Evolutionary conservation across 768 basidiomycete species (phyloP).

Genomic region (Sarcodon sp.): DNA sequence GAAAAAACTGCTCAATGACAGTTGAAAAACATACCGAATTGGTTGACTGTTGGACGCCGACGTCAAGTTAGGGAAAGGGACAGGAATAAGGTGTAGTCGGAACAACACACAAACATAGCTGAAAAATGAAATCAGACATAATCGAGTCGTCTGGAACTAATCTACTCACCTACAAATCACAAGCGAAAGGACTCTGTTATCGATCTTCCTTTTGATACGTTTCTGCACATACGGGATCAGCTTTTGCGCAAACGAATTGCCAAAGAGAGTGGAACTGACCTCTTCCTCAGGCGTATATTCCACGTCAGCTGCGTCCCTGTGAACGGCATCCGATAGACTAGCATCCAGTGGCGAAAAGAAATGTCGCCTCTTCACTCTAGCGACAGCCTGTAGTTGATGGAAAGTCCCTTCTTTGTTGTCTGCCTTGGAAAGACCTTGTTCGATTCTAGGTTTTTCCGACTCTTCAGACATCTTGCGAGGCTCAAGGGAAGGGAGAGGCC

Average conservation of each 20-base stretch:
- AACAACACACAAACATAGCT: constrained; percentile 35
- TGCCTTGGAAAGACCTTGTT: constrained; percentile 1
- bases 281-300: constrained; percentile 38
- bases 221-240: constrained; percentile 14
- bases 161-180: constrained; percentile 32
- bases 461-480: background rate
- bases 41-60: constrained; percentile 6
- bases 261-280: constrained; percentile 13
- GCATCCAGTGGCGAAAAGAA: constrained; percentile 15
- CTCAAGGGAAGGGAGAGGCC: too few relatives aligned
- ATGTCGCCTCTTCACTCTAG: constrained; percentile 9
- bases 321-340: constrained; percentile 33
- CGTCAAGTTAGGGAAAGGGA: background rate
- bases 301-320: constrained; percentile 34
- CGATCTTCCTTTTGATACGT: constrained; percentile 35
- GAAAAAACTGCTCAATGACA: background rate
- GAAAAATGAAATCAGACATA: background rate
- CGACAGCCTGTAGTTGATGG: constrained; percentile 24
- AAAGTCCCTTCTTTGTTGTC: constrained; percentile 23
- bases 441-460: background rate
- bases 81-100: background rate
- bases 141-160: background rate
- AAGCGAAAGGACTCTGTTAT: constrained; percentile 34
- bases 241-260: background rate
- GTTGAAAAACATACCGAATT: constrained; percentile 8